Evolutionary conservation across 257 asterid genomes (phyloP).

Genomic region (Oldenlandia corymbosa): DNA sequence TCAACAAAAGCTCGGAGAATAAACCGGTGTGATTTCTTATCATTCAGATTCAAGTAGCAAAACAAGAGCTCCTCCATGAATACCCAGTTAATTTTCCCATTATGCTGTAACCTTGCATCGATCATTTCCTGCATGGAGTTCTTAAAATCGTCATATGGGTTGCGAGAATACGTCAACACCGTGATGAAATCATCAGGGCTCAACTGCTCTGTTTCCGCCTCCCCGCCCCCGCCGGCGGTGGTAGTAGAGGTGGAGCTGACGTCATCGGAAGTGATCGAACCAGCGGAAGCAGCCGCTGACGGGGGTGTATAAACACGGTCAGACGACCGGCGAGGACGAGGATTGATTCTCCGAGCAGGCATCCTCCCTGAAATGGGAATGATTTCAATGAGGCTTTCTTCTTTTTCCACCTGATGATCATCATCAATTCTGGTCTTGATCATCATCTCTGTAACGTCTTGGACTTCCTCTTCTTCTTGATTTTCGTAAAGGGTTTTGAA

Average conservation of each 20-base stretch:
- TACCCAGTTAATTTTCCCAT: conserved; percentile 62
- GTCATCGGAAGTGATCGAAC: conserved; percentile 22
- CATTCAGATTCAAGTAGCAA: conserved; percentile 62
- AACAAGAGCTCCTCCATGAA: conserved; percentile 76
- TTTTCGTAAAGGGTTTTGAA: conserved; percentile 48
- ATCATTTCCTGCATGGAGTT: conserved; percentile 37
- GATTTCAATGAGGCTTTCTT: conserved; percentile 16
- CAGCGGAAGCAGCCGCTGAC: conserved; percentile 9
- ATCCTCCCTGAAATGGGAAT: conserved; percentile 29
- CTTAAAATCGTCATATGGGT: conserved; percentile 29
- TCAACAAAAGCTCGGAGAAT: conserved; percentile 72
- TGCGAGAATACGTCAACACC: conserved; percentile 19
- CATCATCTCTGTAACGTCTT: conserved; percentile 1
- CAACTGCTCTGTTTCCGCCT: not conserved
- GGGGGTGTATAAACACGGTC: conserved; percentile 19
- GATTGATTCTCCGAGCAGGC: not conserved
- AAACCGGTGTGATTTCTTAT: conserved; percentile 45
- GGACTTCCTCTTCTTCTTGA: conserved; percentile 20
- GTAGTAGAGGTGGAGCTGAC: not conserved
- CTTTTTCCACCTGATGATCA: conserved; percentile 5
- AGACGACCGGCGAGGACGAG: conserved; percentile 20
- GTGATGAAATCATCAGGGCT: conserved; percentile 25
- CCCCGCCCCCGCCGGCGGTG: too few relatives aligned
- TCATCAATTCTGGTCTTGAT: not conserved
- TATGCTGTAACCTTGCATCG: conserved; percentile 31